Percentiles rank a stretch among this genome's conserved stretches.
These are phyloP conservation scores for Kodamaea lidongshanica DNA, from an alignment of 805 yeast species.

Conservation along the genomic window DNA sequence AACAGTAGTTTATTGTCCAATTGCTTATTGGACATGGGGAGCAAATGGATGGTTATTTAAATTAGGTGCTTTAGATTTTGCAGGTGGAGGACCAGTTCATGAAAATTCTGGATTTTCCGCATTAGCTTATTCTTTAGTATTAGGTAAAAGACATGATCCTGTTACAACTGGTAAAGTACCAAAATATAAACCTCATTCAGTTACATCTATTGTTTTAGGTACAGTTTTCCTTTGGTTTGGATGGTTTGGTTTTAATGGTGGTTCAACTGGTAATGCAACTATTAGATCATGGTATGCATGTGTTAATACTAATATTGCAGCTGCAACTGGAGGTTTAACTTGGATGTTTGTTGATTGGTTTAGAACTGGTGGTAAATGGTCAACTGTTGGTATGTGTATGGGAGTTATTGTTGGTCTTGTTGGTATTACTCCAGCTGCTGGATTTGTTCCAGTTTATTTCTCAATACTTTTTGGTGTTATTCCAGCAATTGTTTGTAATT, in stretches of 20 bases:
- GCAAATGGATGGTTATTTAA: slow-evolving; percentile 80
- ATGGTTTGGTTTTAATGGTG: slow-evolving; percentile 99
- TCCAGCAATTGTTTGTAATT: slow-evolving; percentile 73
- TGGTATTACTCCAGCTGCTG: slow-evolving; percentile 96
- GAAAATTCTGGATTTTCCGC: slow-evolving; percentile 93
- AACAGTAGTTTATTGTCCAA: slow-evolving; percentile 92
- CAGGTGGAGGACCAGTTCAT: slow-evolving; percentile 99
- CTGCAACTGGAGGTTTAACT: slow-evolving; percentile 85
- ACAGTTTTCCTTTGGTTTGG: slow-evolving; percentile 96
- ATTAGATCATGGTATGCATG: slow-evolving; percentile 93
- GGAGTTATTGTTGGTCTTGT: slow-evolving; percentile 94
- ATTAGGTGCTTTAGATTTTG: slow-evolving; percentile 88
- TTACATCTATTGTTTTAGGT: slow-evolving; percentile 84
- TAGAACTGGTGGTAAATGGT: slow-evolving; percentile 84
- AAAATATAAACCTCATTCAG: slow-evolving; percentile 90
- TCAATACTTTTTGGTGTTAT: slow-evolving; percentile 79
- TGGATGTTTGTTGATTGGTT: slow-evolving; percentile 91
- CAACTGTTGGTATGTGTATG: slow-evolving; percentile 88
- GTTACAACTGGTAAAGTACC: slow-evolving; percentile 65
- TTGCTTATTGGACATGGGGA: slow-evolving; percentile 98
- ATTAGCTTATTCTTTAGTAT: slow-evolving; percentile 80
- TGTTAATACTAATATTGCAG: slow-evolving; percentile 90
- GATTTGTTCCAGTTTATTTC: slow-evolving; percentile 88
- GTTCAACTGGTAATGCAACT: slow-evolving; percentile 90
- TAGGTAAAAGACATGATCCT: slow-evolving; percentile 90